phyloP scores from a whole-genome alignment of 2,329 filamentous ascomycete species.

The Penicillium italicum region DNA sequence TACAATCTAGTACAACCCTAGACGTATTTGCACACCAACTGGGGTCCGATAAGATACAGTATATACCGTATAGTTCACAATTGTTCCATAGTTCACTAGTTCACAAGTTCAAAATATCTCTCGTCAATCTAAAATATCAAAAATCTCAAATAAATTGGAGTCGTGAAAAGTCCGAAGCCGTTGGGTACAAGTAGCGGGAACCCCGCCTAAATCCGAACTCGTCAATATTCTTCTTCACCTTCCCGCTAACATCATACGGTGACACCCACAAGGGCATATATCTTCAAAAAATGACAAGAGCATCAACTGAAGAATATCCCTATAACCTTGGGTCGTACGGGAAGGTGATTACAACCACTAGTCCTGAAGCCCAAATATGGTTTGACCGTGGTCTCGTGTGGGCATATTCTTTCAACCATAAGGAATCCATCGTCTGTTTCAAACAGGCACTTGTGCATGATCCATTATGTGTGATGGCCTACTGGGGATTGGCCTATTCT shows the following conservation, averaged over 20 bases:
- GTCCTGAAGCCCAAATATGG: conserved; percentile 35
- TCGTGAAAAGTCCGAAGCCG: background rate
- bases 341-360: conserved; percentile 34
- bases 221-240: background rate
- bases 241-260: background rate
- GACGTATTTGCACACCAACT: background rate
- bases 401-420: conserved; percentile 42
- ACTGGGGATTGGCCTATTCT: conserved; percentile 55
- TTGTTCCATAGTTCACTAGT: background rate
- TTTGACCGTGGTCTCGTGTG: conserved; percentile 40
- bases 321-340: conserved; percentile 28
- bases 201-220: conserved; percentile 9
- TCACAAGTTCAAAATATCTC: background rate
- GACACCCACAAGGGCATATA: background rate
- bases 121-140: background rate
- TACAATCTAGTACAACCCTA: background rate
- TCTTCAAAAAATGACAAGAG: background rate
- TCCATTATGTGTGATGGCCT: conserved; percentile 37
- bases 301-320: conserved; percentile 12
- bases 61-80: background rate
- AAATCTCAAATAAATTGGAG: background rate
- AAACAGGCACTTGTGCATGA: conserved; percentile 35
- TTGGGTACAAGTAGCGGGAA: conserved; percentile 8
- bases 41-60: background rate
- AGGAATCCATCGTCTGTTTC: conserved; percentile 39